phyloP scores from a whole-genome alignment of 2,329 filamentous ascomycete genomes.

The Boeremia exigua region DNA sequence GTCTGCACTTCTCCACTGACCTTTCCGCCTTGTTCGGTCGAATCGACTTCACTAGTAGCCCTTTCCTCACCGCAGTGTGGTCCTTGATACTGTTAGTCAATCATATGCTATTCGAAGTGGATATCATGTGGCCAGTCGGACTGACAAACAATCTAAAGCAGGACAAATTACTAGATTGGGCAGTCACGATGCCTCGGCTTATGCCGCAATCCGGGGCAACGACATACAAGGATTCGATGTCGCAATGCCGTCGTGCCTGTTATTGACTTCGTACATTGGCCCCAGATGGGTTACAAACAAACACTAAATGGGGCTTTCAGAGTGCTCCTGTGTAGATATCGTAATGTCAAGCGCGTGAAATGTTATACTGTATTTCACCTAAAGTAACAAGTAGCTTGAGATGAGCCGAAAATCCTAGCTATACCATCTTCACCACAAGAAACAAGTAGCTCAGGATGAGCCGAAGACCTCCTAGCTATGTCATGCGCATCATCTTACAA shows the following conservation, averaged over 20 bases:
- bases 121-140: not conserved
- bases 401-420: no score
- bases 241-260: slow-evolving; percentile 14
- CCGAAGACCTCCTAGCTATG: no score
- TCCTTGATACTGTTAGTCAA: slow-evolving; percentile 5
- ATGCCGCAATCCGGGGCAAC: slow-evolving; percentile 13
- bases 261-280: not conserved
- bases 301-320: no score
- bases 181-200: not conserved
- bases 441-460: no score
- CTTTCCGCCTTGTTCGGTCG: slow-evolving; percentile 1
- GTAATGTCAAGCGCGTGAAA: no score
- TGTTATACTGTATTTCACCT: no score
- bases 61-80: not conserved
- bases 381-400: no score
- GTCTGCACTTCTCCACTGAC: slow-evolving; percentile 1
- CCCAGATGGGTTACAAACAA: no score
- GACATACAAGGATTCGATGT: slow-evolving; percentile 22
- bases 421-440: no score
- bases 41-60: not conserved
- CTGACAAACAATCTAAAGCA: slow-evolving; percentile 2
- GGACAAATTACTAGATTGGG: slow-evolving; percentile 7
- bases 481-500: no score
- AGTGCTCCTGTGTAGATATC: no score
- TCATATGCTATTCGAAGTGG: not conserved